These are phyloP conservation scores for Plantago rigida DNA, from an alignment of 305 asterid genomes.

Conservation along the genomic window DNA sequence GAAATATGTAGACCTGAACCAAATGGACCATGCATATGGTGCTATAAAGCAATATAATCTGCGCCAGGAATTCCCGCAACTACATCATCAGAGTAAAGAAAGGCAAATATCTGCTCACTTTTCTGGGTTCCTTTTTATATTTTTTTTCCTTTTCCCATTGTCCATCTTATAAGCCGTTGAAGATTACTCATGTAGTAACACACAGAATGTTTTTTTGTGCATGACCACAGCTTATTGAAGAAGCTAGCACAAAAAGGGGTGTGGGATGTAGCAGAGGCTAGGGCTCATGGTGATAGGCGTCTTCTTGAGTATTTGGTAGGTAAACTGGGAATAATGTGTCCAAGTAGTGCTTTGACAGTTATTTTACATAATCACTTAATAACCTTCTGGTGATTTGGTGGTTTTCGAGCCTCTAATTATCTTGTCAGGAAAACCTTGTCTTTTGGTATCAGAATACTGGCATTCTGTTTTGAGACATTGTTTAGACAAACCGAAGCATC, in stretches of 20 bases:
- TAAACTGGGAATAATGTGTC: conserved; percentile 23
- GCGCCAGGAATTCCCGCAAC: conserved; percentile 71
- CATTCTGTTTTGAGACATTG: not conserved
- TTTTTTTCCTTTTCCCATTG: too few relatives aligned
- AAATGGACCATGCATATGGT: conserved; percentile 44
- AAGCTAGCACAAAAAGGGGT: conserved; percentile 89
- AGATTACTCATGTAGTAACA: not conserved
- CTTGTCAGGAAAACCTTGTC: not conserved
- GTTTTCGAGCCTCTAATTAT: conserved; percentile 6
- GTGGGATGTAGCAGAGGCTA: conserved; percentile 89
- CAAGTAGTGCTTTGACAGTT: conserved; percentile 6
- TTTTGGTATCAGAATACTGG: not conserved
- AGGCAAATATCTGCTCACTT: conserved; percentile 43
- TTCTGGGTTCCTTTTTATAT: conserved; percentile 13
- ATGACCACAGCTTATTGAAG: conserved; percentile 64
- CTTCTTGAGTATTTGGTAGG: conserved; percentile 86
- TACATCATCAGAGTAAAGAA: conserved; percentile 74
- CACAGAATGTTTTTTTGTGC: conserved; percentile 14
- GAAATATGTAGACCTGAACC: conserved; percentile 51
- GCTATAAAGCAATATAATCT: conserved; percentile 60
- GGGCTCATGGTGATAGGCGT: conserved; percentile 53
- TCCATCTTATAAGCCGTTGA: too few relatives aligned
- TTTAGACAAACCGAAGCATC: too few relatives aligned
- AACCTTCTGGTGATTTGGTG: not conserved
- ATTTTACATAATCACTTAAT: conserved; percentile 12